phyloP scores from a whole-genome alignment of 1,284 basidiomycete genomes.

The Irpex sp. region DNA sequence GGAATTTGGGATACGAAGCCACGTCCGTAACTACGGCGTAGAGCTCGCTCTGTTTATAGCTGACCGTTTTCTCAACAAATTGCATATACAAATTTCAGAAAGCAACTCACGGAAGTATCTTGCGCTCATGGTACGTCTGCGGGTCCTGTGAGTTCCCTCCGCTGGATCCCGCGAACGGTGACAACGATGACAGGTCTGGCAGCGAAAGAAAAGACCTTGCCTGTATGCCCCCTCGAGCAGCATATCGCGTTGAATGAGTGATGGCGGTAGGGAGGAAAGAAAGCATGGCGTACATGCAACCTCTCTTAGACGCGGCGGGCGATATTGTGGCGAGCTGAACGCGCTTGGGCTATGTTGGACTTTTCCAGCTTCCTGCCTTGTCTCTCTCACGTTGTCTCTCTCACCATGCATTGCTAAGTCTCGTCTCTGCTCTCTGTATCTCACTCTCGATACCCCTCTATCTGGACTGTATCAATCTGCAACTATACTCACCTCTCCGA shows the following conservation, averaged over 20 bases:
- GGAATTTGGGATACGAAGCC: conserved; percentile 77
- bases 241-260: background rate
- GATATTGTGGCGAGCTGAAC: background rate
- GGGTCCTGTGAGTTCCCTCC: conserved; percentile 17
- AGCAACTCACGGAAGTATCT: conserved; percentile 70
- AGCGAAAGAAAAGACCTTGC: conserved; percentile 27
- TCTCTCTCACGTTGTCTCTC: background rate
- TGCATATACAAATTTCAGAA: conserved; percentile 14
- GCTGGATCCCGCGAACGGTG: conserved; percentile 28
- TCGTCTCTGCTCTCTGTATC: conserved; percentile 1
- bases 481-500: background rate
- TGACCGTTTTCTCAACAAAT: conserved; percentile 25
- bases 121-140: conserved; percentile 54
- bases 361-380: background rate
- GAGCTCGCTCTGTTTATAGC: conserved; percentile 71
- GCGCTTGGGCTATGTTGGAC: background rate
- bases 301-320: background rate
- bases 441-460: background rate
- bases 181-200: conserved; percentile 34
- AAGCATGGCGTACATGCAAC: background rate
- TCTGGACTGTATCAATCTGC: background rate
- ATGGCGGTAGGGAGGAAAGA: background rate
- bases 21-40: conserved; percentile 89
- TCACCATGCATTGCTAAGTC: conserved; percentile 5
- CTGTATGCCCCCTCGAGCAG: conserved; percentile 19